These are phyloP conservation scores for Oryza brachyantha DNA, from an alignment of 176 grass and related monocot genomes.

Conservation along the genomic window DNA sequence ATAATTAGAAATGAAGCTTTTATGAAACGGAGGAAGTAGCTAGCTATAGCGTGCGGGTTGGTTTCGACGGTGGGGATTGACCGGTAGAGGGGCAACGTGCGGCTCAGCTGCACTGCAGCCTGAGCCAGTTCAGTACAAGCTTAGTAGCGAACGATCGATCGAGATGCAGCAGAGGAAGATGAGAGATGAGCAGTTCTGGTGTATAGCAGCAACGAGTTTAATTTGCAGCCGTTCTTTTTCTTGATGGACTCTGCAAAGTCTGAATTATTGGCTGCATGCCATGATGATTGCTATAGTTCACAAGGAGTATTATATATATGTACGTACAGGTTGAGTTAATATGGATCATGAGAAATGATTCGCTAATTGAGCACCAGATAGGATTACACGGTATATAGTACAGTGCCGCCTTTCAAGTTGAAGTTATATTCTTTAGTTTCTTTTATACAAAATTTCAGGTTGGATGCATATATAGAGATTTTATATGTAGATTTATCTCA, in stretches of 20 bases:
- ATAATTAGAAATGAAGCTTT: too few species aligned
- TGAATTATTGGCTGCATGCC: not conserved
- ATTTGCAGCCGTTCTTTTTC: constrained; percentile 10
- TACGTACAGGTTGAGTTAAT: not conserved
- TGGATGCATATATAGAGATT: too few species aligned
- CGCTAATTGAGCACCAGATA: not conserved
- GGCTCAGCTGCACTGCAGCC: too few species aligned
- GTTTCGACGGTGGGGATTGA: constrained; percentile 22
- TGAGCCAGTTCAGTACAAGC: too few species aligned
- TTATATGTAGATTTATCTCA: too few species aligned
- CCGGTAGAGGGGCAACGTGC: not conserved
- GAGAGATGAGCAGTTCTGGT: not conserved
- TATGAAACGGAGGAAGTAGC: too few species aligned
- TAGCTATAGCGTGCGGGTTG: not conserved
- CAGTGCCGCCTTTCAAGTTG: too few species aligned
- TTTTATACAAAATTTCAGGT: too few species aligned
- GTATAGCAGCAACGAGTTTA: not conserved
- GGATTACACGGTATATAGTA: too few species aligned
- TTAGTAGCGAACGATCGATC: too few species aligned
- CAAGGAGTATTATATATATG: too few species aligned
- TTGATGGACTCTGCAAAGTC: not conserved
- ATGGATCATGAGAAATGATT: not conserved
- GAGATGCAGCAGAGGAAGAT: not conserved
- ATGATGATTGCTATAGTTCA: not conserved
- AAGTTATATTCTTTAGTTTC: too few species aligned